Evolutionary conservation across 108 stramenopile genomes (phyloP), one percentile per base, ranked within the genome.

Genomic region (Mediolabrus comicus): DNA sequence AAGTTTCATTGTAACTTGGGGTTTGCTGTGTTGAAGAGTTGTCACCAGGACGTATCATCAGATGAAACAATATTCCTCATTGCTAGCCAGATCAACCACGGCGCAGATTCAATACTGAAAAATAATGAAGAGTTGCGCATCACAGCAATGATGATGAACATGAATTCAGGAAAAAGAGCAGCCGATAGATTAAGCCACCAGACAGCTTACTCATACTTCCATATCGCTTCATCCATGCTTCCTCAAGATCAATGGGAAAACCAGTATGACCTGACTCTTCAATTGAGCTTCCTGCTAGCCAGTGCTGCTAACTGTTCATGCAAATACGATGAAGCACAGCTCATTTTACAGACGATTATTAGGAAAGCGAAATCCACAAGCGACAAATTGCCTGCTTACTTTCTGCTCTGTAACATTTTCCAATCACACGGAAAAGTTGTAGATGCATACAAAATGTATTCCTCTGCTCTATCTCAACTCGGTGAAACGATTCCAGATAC

Each of bases 131-230:
- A 59, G 26, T 33, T 59, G 25, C 26, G 58, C 29, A 49, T 34
- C 30, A 24, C 54, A 14, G 55, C 60, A 26, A 56, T 33, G 10
- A 13, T 25, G 33, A 13, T 79, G 16, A 73, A 71, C 59, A 35
- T 73, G 33, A 38, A 53, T 4, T 71, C 57, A 0, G 77, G 72
- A 11, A 43, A 57, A n/a, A 26, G 34, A 8, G 71, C 72, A 33
- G 26, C 30, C 16, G 56, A 57, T 32, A 16, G 56, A 6, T 57
- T 1, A 24, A 35, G n/a, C 30, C 34, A 16, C 34, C 16, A 35
- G 16, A 57, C 56, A 2, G 56, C 56, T 29, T 33, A 35, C 30
- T 57, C 56, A 17, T 57, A 22, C 17, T 22, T 33, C 19, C 7
- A 31, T 1, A 19, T 22, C 9, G 4, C 56, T 24, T 32, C 17